A percentile compares a stretch with the other conserved stretches of the same genome.
Conservation (phyloP, 495 filamentous ascomycete genomes). For the Hypoxylon subgilvum region DNA sequence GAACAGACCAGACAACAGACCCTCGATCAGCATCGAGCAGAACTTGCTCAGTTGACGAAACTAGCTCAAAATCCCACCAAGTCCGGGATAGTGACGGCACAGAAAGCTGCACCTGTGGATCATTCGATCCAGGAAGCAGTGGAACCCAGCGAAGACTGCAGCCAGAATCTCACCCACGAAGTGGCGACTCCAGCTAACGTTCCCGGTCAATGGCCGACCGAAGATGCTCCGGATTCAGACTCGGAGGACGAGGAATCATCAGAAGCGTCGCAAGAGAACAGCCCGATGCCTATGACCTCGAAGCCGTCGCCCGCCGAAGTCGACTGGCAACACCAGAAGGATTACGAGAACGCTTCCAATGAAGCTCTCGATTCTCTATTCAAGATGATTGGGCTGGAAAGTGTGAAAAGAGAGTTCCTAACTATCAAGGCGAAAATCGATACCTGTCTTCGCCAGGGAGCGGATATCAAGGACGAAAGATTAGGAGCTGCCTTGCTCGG, state of each 20-base stretch:
- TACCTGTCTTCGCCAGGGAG: conserved; percentile 60
- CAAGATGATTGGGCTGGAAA: conserved; percentile 74
- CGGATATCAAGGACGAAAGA: conserved; percentile 63
- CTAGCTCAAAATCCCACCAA: conserved; percentile 33
- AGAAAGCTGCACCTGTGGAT: not conserved
- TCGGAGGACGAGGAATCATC: not conserved
- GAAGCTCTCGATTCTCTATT: conserved; percentile 68
- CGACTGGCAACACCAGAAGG: conserved; percentile 40
- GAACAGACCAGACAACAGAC: conserved; percentile 51
- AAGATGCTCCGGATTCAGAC: not conserved
- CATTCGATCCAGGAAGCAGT: not conserved
- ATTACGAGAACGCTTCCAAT: conserved; percentile 38
- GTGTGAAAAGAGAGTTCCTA: conserved; percentile 70
- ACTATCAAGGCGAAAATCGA: conserved; percentile 73
- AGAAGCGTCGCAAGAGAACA: conserved; percentile 13
- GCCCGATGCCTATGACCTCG: not conserved
- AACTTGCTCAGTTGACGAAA: conserved; percentile 26
- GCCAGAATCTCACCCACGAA: not conserved
- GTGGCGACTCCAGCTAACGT: not conserved
- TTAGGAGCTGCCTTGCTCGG: conserved; percentile 71
- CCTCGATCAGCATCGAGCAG: conserved; percentile 48
- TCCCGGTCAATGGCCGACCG: not conserved
- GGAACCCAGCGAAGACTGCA: not conserved
- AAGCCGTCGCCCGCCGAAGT: conserved; percentile 21
- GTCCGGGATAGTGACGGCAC: not conserved